Percentiles rank a stretch among this genome's conserved stretches.
phyloP scores from a whole-genome alignment of 768 basidiomycete species.

The Lentinula detonsa region DNA sequence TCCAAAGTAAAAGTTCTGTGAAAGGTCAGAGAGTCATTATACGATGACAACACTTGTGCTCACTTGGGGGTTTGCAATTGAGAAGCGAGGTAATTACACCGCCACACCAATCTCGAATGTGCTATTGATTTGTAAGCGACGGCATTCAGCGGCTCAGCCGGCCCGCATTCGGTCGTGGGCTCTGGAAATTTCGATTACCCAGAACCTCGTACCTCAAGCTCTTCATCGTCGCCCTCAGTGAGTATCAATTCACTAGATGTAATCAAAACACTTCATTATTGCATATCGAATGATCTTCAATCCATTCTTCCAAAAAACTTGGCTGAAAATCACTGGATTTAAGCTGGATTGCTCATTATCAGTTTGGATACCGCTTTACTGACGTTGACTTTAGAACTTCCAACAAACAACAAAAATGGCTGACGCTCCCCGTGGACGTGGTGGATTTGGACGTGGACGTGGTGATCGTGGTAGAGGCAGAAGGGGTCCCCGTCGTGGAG shows the following conservation, averaged over 20 bases:
- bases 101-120: background rate
- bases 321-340: background rate
- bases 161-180: background rate
- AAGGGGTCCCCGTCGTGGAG: conserved; percentile 88
- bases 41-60: background rate
- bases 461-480: conserved; percentile 89
- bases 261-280: background rate
- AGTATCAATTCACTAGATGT: background rate
- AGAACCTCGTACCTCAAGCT: background rate
- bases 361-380: conserved; percentile 35
- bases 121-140: background rate
- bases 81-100: background rate
- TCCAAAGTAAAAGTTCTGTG: background rate
- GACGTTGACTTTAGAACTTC: conserved; percentile 15
- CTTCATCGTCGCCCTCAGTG: conserved; percentile 2
- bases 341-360: conserved; percentile 44
- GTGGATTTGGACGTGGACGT: conserved; percentile 81
- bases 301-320: background rate
- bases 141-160: background rate
- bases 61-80: conserved; percentile 1
- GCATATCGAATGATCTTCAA: background rate
- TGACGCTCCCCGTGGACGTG: conserved; percentile 68
- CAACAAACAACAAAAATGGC: conserved; percentile 51
- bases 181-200: background rate
- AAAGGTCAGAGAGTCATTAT: background rate